phyloP scores from a whole-genome alignment of 768 basidiomycete species.

The Boletus bicolor region DNA sequence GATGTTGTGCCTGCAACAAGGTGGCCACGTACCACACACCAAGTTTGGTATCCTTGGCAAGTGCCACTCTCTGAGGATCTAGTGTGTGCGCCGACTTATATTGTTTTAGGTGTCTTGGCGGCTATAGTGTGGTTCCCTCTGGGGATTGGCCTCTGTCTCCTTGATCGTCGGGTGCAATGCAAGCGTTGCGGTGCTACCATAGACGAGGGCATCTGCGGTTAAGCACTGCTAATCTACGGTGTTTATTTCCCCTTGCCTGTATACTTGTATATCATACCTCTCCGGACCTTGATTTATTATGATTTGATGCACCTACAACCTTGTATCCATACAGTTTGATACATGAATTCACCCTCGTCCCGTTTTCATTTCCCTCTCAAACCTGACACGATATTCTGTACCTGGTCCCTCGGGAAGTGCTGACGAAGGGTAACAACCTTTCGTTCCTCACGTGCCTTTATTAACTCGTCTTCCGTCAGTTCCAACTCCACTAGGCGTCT shows the following conservation, averaged over 20 bases:
- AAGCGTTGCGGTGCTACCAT: constrained; percentile 42
- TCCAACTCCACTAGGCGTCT: too few species aligned
- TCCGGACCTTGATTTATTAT: background rate
- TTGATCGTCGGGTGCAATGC: constrained; percentile 72
- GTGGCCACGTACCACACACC: constrained; percentile 60
- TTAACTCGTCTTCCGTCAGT: background rate
- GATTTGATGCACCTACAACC: background rate
- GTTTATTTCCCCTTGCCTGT: background rate
- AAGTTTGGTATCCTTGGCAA: constrained; percentile 70
- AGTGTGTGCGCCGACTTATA: background rate
- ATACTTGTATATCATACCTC: background rate
- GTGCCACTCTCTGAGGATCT: constrained; percentile 19
- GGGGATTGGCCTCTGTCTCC: constrained; percentile 71
- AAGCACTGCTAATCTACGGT: background rate
- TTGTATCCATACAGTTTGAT: constrained; percentile 16
- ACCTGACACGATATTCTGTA: background rate
- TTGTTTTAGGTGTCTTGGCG: constrained; percentile 61
- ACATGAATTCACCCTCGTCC: background rate
- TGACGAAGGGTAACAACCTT: background rate
- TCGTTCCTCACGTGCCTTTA: background rate
- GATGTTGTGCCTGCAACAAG: constrained; percentile 81
- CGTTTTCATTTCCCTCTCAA: background rate
- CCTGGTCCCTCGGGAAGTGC: background rate
- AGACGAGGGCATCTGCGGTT: constrained; percentile 37
- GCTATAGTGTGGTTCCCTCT: constrained; percentile 86